Conservation (phyloP, 805 yeast species). For the Candida anglica region DNA sequence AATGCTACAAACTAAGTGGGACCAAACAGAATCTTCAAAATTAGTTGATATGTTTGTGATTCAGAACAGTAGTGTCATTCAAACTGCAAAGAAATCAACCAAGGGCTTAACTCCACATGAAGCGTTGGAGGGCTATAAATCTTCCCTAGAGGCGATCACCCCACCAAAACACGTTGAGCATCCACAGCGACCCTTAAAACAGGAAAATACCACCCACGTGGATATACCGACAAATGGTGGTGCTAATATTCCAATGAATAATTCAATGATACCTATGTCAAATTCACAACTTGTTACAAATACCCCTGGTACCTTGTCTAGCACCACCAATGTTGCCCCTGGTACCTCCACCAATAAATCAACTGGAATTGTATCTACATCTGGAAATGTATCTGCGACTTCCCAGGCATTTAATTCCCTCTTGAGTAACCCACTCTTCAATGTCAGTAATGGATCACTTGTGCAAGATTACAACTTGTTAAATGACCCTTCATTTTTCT, state of each 20-base stretch:
- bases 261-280: neutral
- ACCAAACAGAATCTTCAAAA: slow-evolving; percentile 4
- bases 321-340: too few species aligned
- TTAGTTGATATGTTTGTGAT: slow-evolving; percentile 9
- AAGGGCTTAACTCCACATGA: neutral
- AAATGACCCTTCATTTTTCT: slow-evolving; percentile 12
- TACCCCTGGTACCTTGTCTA: too few species aligned
- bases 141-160: too few species aligned
- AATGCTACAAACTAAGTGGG: slow-evolving; percentile 5
- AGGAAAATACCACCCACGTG: neutral
- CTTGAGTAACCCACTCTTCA: slow-evolving; percentile 4
- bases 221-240: too few species aligned
- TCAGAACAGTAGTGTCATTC: slow-evolving; percentile 4
- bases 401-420: neutral
- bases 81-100: slow-evolving; percentile 2
- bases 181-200: neutral
- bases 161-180: neutral
- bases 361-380: neutral
- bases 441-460: neutral
- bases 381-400: neutral
- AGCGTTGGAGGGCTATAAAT: neutral
- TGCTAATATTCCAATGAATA: too few species aligned
- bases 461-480: slow-evolving; percentile 5
- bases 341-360: too few species aligned
- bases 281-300: neutral